These are phyloP conservation scores for Pisolithus albus DNA, from an alignment of 768 basidiomycete genomes.

Conservation along the genomic window DNA sequence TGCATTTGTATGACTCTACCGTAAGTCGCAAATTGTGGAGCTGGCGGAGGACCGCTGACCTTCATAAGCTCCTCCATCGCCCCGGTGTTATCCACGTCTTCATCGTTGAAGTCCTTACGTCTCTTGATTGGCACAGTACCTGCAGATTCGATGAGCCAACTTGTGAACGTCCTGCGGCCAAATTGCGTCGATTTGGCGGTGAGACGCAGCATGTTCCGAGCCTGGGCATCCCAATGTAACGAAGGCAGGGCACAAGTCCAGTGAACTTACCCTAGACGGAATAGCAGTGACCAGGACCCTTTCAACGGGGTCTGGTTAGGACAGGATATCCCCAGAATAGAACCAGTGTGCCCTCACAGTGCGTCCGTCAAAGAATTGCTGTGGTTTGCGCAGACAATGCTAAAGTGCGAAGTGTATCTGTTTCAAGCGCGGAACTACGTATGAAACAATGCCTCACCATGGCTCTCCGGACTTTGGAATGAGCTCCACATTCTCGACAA, in stretches of 20 bases:
- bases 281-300: conserved; percentile 72
- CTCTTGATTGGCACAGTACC: conserved; percentile 82
- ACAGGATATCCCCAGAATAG: background rate
- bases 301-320: background rate
- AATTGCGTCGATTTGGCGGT: conserved; percentile 89
- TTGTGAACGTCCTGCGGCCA: conserved; percentile 75
- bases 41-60: conserved; percentile 30
- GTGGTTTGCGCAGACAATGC: conserved; percentile 83
- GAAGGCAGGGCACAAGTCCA: background rate
- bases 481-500: conserved; percentile 68
- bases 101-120: conserved; percentile 58
- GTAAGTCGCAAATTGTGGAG: conserved; percentile 7
- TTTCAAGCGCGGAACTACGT: background rate
- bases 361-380: conserved; percentile 84
- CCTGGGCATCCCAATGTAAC: conserved; percentile 32
- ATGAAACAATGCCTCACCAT: conserved; percentile 41
- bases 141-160: conserved; percentile 84
- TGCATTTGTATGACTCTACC: conserved; percentile 23
- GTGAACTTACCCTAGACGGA: conserved; percentile 49
- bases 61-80: conserved; percentile 65
- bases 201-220: conserved; percentile 71
- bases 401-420: conserved; percentile 22
- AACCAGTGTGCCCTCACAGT: conserved; percentile 42
- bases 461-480: conserved; percentile 70
- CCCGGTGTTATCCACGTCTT: conserved; percentile 54